Conservation (phyloP, 1,284 basidiomycete species). For the Gomphus sp. region DNA sequence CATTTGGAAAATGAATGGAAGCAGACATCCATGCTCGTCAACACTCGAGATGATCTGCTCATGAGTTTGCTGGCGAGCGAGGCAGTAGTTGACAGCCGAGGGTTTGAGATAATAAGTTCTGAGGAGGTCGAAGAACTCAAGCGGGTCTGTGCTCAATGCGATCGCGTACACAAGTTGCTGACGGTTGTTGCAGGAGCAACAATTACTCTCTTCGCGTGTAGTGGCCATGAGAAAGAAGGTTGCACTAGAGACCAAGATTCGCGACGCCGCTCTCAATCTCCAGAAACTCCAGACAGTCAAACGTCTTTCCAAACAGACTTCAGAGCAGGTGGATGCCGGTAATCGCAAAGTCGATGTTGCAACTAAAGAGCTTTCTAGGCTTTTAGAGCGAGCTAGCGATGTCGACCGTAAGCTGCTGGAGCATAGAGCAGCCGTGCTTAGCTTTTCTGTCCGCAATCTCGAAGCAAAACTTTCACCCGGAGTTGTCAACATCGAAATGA, state of each 20-base stretch:
- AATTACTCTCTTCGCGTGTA: constrained; percentile 51
- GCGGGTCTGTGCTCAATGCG: constrained; percentile 47
- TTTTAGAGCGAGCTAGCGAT: constrained; percentile 54
- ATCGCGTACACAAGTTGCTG: neutral
- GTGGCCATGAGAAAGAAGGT: constrained; percentile 61
- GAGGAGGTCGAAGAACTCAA: constrained; percentile 90
- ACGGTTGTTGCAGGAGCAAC: constrained; percentile 48
- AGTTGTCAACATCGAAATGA: constrained; percentile 22
- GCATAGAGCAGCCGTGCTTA: constrained; percentile 71
- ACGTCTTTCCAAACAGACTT: constrained; percentile 53
- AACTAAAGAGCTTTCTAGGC: constrained; percentile 59
- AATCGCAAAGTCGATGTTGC: constrained; percentile 56
- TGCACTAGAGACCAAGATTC: constrained; percentile 67
- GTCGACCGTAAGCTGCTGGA: constrained; percentile 56
- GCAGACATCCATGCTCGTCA: constrained; percentile 25
- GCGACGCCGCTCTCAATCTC: constrained; percentile 66
- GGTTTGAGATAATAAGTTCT: constrained; percentile 63
- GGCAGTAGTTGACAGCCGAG: constrained; percentile 74
- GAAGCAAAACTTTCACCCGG: constrained; percentile 46
- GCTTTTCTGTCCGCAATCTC: constrained; percentile 54
- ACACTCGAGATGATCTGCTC: constrained; percentile 67
- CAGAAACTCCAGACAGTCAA: constrained; percentile 58
- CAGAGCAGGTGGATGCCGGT: constrained; percentile 59
- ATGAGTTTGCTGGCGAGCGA: constrained; percentile 80
- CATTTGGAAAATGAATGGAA: constrained; percentile 10